Evolutionary conservation across 495 filamentous ascomycete genomes (phyloP), one percentile per base, ranked within the genome.

Genomic region (Neurospora tetrasperma): DNA sequence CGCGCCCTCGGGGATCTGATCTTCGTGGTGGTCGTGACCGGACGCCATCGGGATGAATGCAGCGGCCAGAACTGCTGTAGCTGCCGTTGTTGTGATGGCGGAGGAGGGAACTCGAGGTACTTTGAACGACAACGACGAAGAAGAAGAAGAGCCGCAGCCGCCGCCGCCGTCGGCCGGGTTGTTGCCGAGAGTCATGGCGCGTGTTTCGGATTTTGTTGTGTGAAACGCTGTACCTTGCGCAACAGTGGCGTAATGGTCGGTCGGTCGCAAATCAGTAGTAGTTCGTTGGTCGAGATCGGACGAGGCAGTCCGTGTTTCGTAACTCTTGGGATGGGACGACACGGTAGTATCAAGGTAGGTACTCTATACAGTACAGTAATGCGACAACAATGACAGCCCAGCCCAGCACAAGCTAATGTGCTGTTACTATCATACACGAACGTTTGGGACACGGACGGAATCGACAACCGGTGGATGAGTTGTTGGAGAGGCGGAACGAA

Each of bases 21-120:
- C 86, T 74, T 86, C 87, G 80, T 93, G 87, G 84, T 93, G 93
- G 71, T 93, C 93, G 80, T 97, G 93, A 71, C 88, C 91, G 44
- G 79, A 66, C 69, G 80, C 83, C 80, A 82, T 84, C 14, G 83
- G 80, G 69, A 83, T 59, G 46, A 81, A 76, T 48, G 76, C 48
- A 3, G 75, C 80, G 0, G 76, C 77, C 12, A 77, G 9, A 10
- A 70, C 42, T 39, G 76, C 42, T 18, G 71, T 73, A n/a, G 74
- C 74, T 3, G 70, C 69, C 10, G 73, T 66, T 66, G 54, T 0
- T 18, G 54, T 35, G 14, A 66, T 31, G 54, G 27, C 35, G 54
- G 54, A 66, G 54, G 54, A 31, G 54, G 54, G 27, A 18, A 74
- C 39, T 71, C 71, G 76, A 71, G 75, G 70, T 44, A 38, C 35